Percentiles rank a stretch among this genome's conserved stretches.
These are phyloP conservation scores for Limonomyces culmigenus DNA, from an alignment of 1,284 basidiomycete genomes.

Conservation along the genomic window DNA sequence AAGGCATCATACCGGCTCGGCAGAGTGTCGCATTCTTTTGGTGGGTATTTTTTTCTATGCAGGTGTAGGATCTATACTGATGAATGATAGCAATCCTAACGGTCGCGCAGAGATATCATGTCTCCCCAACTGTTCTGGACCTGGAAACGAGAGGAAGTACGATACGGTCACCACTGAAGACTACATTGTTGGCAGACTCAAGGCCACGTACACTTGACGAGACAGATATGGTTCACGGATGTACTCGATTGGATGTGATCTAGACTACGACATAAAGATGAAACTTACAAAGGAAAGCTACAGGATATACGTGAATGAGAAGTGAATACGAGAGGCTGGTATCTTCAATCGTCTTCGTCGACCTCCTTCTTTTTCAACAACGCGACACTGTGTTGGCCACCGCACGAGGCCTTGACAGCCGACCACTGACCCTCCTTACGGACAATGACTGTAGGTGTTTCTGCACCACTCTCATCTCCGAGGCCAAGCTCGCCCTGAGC, in stretches of 20 bases:
- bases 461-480: conserved; percentile 37
- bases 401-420: conserved; percentile 43
- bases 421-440: conserved; percentile 49
- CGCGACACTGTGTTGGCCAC: conserved; percentile 57
- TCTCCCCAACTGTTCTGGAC: conserved; percentile 45
- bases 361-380: conserved; percentile 46
- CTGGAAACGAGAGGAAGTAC: conserved; percentile 40
- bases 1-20: conserved; percentile 38
- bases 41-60: no score
- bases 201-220: conserved; percentile 34
- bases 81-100: conserved; percentile 78
- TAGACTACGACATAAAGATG: no score
- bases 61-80: no score
- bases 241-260: no score
- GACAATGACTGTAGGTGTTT: conserved; percentile 44
- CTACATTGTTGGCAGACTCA: conserved; percentile 60
- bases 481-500: conserved; percentile 55
- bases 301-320: no score
- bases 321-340: no score
- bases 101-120: conserved; percentile 51
- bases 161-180: conserved; percentile 51
- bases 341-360: no score
- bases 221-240: no score
- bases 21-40: conserved; percentile 82
- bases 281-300: no score